Evolutionary conservation across 2,329 filamentous ascomycete species (phyloP), one percentile per base, ranked within the genome.

Genomic region (Oidium heveae): DNA sequence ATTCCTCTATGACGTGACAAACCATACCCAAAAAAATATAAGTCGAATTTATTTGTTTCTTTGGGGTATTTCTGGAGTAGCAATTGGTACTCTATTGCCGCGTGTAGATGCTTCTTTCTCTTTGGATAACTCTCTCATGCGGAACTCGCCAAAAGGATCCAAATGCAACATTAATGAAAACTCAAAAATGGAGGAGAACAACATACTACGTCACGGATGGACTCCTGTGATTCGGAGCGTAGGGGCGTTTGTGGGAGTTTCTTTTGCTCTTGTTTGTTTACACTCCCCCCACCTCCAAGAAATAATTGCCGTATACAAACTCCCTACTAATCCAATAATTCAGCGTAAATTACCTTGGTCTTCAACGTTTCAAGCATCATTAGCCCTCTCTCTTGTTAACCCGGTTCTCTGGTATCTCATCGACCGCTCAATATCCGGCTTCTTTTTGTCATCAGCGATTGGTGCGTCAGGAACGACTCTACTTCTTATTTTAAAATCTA

Each of bases 401-500:
- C 89, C 91, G 1, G 83, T 91, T 10, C 71, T 98, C 18, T 98
- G 91, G 91, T 98, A 94, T 68, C 73, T 96, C 24, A 84, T 98
- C 63, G 91, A 98, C 68, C 84, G 89, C 53, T 91, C 86, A 50
- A 80, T 79, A 60, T 76, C 87, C 0, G 91, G 91, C 4, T 83
- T 96, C 60, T 70, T 91, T 36, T 75, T 95, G 55, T 87, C 86
- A 0, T 73, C 80, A 15, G 70, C 77, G 1, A 80, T 94, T 12
- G 84, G 86, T 1, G 65, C 89, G 28, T 69, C 75, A 0, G 86
- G 89, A 8, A 88, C 88, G 10, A 74, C 76, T 15, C 67, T 86
- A 16, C 70, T 94, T 18, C 74, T 94, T 56, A 75, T 80, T 15
- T 73, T 89, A 36, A 82, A 86, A 61, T 84, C 87, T 1, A 77